Base-by-base conservation (phyloP, 495 filamentous ascomycete genomes). In the Pyrenula massariospora region DNA sequence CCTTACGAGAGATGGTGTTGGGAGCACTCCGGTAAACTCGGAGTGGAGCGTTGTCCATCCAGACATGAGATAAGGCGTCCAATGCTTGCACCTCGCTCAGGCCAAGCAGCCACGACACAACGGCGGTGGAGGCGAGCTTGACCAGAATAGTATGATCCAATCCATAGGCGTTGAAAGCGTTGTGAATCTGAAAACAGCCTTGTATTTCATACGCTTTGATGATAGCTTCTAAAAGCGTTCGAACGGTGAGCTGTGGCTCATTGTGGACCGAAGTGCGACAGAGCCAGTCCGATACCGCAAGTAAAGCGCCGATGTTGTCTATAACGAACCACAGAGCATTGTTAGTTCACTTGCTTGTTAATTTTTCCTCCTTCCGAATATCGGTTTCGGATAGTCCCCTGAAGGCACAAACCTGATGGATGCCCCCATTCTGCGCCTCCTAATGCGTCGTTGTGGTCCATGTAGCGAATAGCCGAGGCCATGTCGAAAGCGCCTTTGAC, bases 131-230 rank as follows among this genome's bases (percentile, higher is more conserved):
- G 0, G 73, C 72, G 2, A 79, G 52, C 54, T 77, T 74, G 31
- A 75, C 72, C 0, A 77, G 62, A 15, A 79, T 66, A 0, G 65
- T 65, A 63, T 77, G 75, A 59, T 79, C 75, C 0, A 78, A 59
- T 0, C 76, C 75, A 22, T 60, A 52, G 0, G 31, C 47, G 54
- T 77, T 76, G 56, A 75, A 72, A 3, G 72, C 59, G 31, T 76
- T 76, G 1, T 54, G 42, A 2, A 71, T 60, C 19, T 70, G 73
- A 49, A 71, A 68, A 48, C 54, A 60, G n/a, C 74, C 75, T 49
- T 78, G 74, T 48, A 78, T 72, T 56, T 78, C 74, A 53, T 77
- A 76, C 1, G 73, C 68, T 58, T 77, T 77, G 56, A 76, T 71
- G 48, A 70, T 47, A 8, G 67, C 69, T 8, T 53, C 50, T 11